phyloP scores from a whole-genome alignment of 106 monocot species.

The Dendrobium huoshanense region DNA sequence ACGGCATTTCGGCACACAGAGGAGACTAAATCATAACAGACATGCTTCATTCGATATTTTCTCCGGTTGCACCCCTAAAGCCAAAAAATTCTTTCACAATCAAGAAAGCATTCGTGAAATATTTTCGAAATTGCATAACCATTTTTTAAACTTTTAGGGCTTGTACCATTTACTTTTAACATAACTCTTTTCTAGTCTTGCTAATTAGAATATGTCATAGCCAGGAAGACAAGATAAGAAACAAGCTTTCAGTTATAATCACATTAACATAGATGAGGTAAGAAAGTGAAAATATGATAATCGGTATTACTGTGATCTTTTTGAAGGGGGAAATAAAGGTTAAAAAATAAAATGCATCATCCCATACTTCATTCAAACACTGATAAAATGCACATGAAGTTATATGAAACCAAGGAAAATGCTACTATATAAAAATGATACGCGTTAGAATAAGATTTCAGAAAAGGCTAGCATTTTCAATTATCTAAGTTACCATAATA shows the following conservation, averaged over 20 bases:
- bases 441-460: background rate
- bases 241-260: background rate
- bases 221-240: background rate
- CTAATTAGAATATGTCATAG: background rate
- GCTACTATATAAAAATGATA: background rate
- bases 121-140: background rate
- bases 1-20: background rate
- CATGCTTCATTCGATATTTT: background rate
- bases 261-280: background rate
- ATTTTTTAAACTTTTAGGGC: no score
- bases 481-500: slow-evolving; percentile 49
- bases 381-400: background rate
- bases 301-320: background rate
- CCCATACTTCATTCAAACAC: background rate
- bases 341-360: background rate
- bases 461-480: background rate
- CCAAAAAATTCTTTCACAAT: background rate
- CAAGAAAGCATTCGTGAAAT: background rate
- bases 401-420: background rate
- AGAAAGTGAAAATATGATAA: background rate
- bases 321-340: background rate
- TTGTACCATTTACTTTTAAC: no score
- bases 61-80: background rate
- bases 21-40: background rate
- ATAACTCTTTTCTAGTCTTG: background rate